Percentiles rank a stretch among this genome's conserved stretches.
Conservation (phyloP, 2,329 filamentous ascomycete genomes). For the Ophiostoma novo-ulmi region DNA sequence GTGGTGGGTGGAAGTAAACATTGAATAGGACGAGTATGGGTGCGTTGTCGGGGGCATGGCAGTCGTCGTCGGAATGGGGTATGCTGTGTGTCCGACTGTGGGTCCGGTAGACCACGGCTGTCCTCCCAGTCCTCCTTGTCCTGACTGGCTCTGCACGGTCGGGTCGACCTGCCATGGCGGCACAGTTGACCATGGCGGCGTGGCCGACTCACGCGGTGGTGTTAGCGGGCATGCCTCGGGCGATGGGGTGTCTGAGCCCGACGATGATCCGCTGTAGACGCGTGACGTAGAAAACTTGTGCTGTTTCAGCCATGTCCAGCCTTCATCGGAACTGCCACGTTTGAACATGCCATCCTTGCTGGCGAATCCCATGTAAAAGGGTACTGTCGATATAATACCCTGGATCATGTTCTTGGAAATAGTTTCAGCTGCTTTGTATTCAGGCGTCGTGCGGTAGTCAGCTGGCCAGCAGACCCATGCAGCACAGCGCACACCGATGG, state of each 20-base stretch:
- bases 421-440: slow-evolving; percentile 53
- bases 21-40: background rate
- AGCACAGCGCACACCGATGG: slow-evolving; percentile 53
- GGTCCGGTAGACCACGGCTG: too few relatives aligned
- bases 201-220: background rate
- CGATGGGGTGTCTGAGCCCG: background rate
- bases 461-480: slow-evolving; percentile 57
- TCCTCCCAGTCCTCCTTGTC: too few relatives aligned
- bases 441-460: slow-evolving; percentile 58
- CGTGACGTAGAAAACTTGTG: background rate
- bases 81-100: background rate
- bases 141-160: background rate
- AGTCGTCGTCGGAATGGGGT: background rate
- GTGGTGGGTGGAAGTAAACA: background rate
- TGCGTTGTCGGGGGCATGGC: background rate
- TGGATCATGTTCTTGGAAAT: slow-evolving; percentile 50
- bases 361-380: slow-evolving; percentile 49
- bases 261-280: background rate
- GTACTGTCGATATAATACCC: slow-evolving; percentile 57
- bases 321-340: background rate
- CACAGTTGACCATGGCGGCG: background rate
- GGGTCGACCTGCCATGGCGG: background rate
- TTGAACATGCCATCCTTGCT: background rate
- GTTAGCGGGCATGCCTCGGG: background rate
- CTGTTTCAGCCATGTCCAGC: background rate